Evolutionary conservation across 768 basidiomycete genomes (phyloP), one percentile per base, ranked within the genome.

Genomic region (Nevesoporus exiguus): DNA sequence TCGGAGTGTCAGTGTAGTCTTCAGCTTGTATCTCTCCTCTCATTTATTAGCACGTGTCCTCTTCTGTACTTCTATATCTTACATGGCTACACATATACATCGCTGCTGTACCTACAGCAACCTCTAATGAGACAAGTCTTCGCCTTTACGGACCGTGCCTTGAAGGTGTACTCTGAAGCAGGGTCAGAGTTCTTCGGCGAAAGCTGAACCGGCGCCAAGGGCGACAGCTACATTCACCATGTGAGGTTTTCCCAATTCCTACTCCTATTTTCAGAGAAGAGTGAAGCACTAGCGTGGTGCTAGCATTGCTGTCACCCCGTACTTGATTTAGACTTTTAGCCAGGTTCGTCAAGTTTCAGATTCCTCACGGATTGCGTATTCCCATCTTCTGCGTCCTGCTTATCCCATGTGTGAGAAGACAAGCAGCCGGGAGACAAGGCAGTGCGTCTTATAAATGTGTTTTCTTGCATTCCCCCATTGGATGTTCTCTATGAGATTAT

Each of bases 271-370:
- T 50, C 42, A 44, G 44, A 41, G 7, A n/a, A 37, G 52, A 64
- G 65, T 56, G 62, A 50, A 25, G 50, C 15, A 22, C 22, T 43
- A 52, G 47, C 52, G 56, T 64, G 64, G 64, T 53, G 55, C 37
- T 39, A 49, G 11, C 33, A 41, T 42, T 17, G 17, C 41, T 29
- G 34, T 49, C 31, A 29, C 29, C 42, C 27, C 30, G 31, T 25
- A 48, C 59, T 56, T 54, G 50, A 63, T 69, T 61, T 69, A 59
- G 57, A 59, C 64, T 66, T 64, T 61, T 57, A 57, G 42, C 50
- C 65, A 62, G 54, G 57, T 54, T 60, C 57, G 44, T 55, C 65
- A 55, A 45, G 49, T 24, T 36, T 54, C 41, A 55, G 36, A 13
- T 53, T 51, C 49, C 54, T 54, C 59, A 57, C 21, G 44, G 53